Evolutionary conservation across 345 rosid species (phyloP), one percentile per base, ranked within the genome.

Genomic region (Cardamine occulta): DNA sequence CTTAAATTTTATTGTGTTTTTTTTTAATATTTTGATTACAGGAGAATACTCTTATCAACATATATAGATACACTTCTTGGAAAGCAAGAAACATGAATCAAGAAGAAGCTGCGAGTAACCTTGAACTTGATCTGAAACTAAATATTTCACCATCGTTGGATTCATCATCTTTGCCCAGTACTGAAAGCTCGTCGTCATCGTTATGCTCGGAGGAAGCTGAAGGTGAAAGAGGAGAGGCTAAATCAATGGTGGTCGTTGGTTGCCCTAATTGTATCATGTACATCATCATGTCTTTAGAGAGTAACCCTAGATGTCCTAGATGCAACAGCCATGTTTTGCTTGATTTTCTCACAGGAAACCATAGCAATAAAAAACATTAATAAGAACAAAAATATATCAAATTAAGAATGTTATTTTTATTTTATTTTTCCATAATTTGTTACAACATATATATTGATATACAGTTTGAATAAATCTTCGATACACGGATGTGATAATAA

Each of bases 201-300:
- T 59, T 66, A 31, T 66, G 81, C 14, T 78, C 73, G 32, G 76
- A 66, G 51, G 77, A 78, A 52, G 58, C 69, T 60, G 77, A 72
- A 24, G 77, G 62, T 26, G 80, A 60, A 42, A 71, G 72, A 64
- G 72, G 72, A 72, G 63, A 65, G 34, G 77, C 69, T 14, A 78
- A 78, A 78, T 66, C 81, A 29, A 72, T 78, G 81, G 81, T 42
- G 69, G 81, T 78, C 51, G 81, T 78, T 10, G 81, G 81, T 40
- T 78, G 81, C 53, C 70, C 73, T 58, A 72, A 66, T 72, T 78
- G 81, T 63, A 58, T 78, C 57, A 78, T 72, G 77, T 78, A 78
- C 32, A 72, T 78, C 77, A 72, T 78, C 69, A 78, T 52, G 52
- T 72, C 77, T 59, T 60, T 78, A 47, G 74, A 78, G 23, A 72